A percentile compares a stretch with the other conserved stretches of the same genome.
These are phyloP conservation scores for Lactarius deliciosus DNA, from an alignment of 768 basidiomycete genomes.

Conservation along the genomic window DNA sequence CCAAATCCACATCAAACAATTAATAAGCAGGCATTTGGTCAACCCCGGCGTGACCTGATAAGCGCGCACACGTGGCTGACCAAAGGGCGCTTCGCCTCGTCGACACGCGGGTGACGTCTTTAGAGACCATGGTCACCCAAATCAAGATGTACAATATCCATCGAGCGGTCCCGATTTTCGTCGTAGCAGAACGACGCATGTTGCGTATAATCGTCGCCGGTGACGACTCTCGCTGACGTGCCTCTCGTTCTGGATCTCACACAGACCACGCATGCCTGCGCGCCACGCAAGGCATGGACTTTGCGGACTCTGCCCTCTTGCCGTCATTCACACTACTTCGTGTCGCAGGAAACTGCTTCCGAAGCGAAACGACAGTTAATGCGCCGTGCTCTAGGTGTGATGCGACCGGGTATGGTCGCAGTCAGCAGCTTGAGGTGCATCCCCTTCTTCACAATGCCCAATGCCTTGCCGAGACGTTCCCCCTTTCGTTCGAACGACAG, in stretches of 20 bases:
- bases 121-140: too few relatives aligned
- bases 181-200: background rate
- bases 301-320: constrained; percentile 8
- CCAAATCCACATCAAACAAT: background rate
- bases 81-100: background rate
- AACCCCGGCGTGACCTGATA: background rate
- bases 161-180: constrained; percentile 5
- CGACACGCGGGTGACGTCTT: background rate
- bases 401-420: constrained; percentile 8
- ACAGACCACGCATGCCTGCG: background rate
- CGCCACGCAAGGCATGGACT: background rate
- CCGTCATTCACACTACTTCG: background rate
- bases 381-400: constrained; percentile 11
- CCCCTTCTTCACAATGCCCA: background rate
- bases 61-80: constrained; percentile 2
- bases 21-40: too few relatives aligned
- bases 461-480: constrained; percentile 10
- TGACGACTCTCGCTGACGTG: background rate
- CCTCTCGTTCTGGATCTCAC: background rate
- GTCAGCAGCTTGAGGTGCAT: background rate
- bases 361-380: constrained; percentile 1
- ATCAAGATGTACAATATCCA: background rate
- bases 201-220: background rate
- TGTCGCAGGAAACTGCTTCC: background rate
- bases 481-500: background rate